Evolutionary conservation across 352 stramenopile genomes (phyloP).

Genomic region (Aphanomyces stellatus): DNA sequence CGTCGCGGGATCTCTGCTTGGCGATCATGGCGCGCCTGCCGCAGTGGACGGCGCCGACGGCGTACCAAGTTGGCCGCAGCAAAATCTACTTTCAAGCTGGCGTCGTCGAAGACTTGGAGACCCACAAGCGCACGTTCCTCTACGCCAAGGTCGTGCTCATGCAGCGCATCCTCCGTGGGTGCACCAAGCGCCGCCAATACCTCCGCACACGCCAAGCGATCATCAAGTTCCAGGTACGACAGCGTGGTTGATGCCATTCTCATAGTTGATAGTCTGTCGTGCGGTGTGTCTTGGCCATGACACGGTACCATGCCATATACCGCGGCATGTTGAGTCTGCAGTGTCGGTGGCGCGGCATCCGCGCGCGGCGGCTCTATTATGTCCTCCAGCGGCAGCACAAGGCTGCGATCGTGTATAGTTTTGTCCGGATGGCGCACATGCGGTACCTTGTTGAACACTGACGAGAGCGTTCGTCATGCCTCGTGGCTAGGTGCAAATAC

Average conservation of each 20-base stretch:
- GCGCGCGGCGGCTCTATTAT: conserved; percentile 40
- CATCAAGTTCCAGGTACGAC: conserved; percentile 59
- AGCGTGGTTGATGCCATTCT: background rate
- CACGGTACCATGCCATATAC: conserved; percentile 52
- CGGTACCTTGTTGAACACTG: background rate
- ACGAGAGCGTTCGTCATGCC: background rate
- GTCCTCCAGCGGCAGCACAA: conserved; percentile 48
- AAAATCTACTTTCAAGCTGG: conserved; percentile 79
- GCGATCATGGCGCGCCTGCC: conserved; percentile 52
- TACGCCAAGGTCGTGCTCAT: conserved; percentile 51
- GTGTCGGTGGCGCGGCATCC: conserved; percentile 66
- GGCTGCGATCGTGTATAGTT: conserved; percentile 55
- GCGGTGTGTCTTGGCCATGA: conserved; percentile 71
- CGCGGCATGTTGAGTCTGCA: conserved; percentile 53
- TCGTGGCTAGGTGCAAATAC: conserved; percentile 35
- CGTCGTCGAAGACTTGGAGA: conserved; percentile 70
- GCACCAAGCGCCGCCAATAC: conserved; percentile 47
- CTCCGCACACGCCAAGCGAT: conserved; percentile 59
- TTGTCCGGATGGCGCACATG: conserved; percentile 44
- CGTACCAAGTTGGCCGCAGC: conserved; percentile 69
- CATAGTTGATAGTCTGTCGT: conserved; percentile 48
- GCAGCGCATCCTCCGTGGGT: conserved; percentile 67
- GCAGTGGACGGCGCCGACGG: conserved; percentile 47
- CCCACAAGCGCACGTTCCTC: conserved; percentile 45
- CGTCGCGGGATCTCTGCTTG: conserved; percentile 26